Evolutionary conservation across 306 rosid species (phyloP), one percentile per base, ranked within the genome.

Genomic region (Prunus armeniaca): DNA sequence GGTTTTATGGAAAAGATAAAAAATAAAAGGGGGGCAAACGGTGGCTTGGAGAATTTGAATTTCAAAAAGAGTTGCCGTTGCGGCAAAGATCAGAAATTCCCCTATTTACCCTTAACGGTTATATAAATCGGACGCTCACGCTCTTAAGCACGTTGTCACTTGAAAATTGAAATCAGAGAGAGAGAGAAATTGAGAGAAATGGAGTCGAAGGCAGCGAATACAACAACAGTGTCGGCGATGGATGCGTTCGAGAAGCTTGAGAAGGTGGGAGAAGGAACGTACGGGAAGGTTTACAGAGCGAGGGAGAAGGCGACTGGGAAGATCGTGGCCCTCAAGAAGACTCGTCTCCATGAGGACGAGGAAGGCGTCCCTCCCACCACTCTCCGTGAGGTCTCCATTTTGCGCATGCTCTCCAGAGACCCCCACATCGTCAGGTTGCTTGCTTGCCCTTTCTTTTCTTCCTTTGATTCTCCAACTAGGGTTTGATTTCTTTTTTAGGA

Each of bases 311-410:
- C 95, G 2, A 91, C 95, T 0, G 97, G 97, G 8, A 91, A 89
- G 83, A 94, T 94, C 82, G 96, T 94, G 1, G 98, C 97, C 13
- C 91, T 94, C 25, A 94, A 94, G 88, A 94, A 94, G 74, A 94
- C 97, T 64, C 96, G 97, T n/a, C 96, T 94, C 77, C 97, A 89
- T 55, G 97, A 94, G 73, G 98, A 94, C 58, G 95, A 94, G 32
- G 97, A 95, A 88, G 97, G 98, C 69, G 97, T 92, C 80, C 97
- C 97, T 78, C 96, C 97, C 57, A 95, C 97, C 74, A 92, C 98
- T 77, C 98, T 95, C 72, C 96, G 97, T 2, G 97, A 95, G 84
- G 91, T 95, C 78, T 95, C 97, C 63, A 95, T 95, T 74, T 38
- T 95, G 34, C 85, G 97, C n/a, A 95, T 95, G 97, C 98, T 95